Conservation (phyloP, 1,284 basidiomycete genomes). For the Ceratobasidium sp. region DNA sequence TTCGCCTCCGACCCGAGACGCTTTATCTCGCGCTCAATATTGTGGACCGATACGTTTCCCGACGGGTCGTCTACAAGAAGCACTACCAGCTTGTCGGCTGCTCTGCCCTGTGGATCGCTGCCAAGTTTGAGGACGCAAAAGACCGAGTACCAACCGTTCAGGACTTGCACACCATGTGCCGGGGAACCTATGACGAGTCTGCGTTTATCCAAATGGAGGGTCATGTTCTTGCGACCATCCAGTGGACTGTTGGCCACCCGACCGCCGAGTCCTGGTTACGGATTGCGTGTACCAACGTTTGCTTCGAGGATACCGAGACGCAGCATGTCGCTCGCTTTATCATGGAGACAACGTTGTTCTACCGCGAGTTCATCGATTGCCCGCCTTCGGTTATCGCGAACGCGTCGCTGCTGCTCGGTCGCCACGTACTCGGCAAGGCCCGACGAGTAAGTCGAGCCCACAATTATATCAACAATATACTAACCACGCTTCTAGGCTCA, state of each 20-base stretch:
- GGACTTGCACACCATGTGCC: constrained; percentile 93
- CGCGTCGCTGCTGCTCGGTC: constrained; percentile 86
- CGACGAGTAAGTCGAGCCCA: constrained; percentile 63
- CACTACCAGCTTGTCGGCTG: constrained; percentile 99
- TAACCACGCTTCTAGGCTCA: constrained; percentile 19
- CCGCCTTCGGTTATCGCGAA: constrained; percentile 86
- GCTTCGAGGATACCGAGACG: constrained; percentile 83
- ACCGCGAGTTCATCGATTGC: constrained; percentile 90
- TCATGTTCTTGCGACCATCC: constrained; percentile 94
- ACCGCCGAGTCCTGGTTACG: constrained; percentile 98
- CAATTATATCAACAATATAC: background rate
- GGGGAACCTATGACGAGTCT: constrained; percentile 92
- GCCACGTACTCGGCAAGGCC: constrained; percentile 81
- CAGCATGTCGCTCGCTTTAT: constrained; percentile 95
- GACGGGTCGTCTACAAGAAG: constrained; percentile 97
- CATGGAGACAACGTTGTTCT: constrained; percentile 98
- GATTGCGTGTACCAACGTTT: constrained; percentile 58
- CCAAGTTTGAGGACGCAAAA: constrained; percentile 99
- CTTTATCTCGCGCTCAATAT: constrained; percentile 98
- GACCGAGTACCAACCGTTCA: constrained; percentile 95
- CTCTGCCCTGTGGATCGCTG: constrained; percentile 97
- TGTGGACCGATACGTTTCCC: constrained; percentile 98
- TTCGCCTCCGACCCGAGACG: constrained; percentile 95
- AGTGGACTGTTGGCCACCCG: constrained; percentile 96
- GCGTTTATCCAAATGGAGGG: constrained; percentile 98